Evolutionary conservation across 257 asterid genomes (phyloP), one percentile per base, ranked within the genome.

Genomic region (Phtheirospermum japonicum): DNA sequence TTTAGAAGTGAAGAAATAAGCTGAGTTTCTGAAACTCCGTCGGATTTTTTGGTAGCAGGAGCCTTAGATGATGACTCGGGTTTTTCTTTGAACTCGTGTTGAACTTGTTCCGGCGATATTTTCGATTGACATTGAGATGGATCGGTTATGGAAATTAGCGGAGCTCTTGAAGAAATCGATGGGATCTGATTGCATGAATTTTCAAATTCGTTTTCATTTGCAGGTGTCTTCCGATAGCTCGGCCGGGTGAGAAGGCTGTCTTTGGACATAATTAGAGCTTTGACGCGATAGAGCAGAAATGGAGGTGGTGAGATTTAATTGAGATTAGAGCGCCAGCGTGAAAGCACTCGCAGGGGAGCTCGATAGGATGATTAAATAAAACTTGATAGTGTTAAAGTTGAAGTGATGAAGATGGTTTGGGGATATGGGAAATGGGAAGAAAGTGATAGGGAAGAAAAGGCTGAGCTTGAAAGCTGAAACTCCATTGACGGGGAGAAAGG

Each of bases 131-230:
- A 66, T 16, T 88, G 96, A 13, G 89, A 81, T 0, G 97, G 94
- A 66, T 87, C 95, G 1, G 85, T 71, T 8, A 90, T 90, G 23
- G 92, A 78, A 68, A 36, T 83, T 33, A 89, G 85, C 16, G 97
- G 97, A 43, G 94, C 39, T 75, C 97, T 72, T 6, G 86, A 64
- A 16, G 80, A 57, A 26, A 58, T 5, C 18, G 14, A 20, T 0
- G 66, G 69, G 13, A 60, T 42, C 36, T 64, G 75, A 65, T 51
- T 73, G 61, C 65, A 65, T 8, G 63, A 19, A 16, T 26, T 70
- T 3, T 62, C 78, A 19, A 68, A 66, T 10, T 74, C 77, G 19
- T 81, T 83, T 66, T 81, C 88, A 14, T 64, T 79, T 12, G 69
- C 66, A 45, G 73, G 19, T 59, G 79, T 17, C 51, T 60, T 55